A percentile compares a stretch with the other conserved stretches of the same genome.
These are phyloP conservation scores for Pulveroboletus sp. DNA, from an alignment of 768 basidiomycete genomes.

Conservation along the genomic window DNA sequence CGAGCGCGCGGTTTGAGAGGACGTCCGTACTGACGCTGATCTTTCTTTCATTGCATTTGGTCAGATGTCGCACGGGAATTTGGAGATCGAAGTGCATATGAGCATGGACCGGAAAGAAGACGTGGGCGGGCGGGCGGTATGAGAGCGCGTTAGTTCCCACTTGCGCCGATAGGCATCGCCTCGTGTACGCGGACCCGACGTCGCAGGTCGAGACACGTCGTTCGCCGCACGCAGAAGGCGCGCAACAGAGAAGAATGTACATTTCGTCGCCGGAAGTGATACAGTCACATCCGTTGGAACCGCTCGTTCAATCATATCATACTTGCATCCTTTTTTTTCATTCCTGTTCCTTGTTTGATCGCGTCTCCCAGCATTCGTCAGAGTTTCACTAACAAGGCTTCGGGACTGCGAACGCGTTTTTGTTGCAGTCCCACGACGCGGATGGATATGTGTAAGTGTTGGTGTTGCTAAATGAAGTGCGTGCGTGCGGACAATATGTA, in stretches of 20 bases:
- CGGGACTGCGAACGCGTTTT: neutral
- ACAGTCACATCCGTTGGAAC: neutral
- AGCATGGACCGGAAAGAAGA: neutral
- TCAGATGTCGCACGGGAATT: constrained; percentile 2
- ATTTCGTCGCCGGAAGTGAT: neutral
- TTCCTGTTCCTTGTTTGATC: no score
- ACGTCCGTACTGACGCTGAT: neutral
- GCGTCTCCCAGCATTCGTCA: neutral
- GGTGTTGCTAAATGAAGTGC: no score
- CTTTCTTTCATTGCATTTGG: neutral
- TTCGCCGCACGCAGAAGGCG: neutral
- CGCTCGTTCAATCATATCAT: neutral
- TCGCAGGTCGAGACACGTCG: neutral
- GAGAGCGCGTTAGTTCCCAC: neutral
- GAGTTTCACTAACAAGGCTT: no score
- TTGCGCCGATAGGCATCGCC: neutral
- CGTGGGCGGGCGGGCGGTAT: neutral
- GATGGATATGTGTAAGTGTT: no score
- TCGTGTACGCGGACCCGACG: neutral
- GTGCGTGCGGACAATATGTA: no score
- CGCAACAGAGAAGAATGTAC: neutral
- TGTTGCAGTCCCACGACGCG: neutral
- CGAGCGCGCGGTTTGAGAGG: neutral
- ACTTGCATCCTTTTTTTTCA: no score
- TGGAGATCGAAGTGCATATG: constrained; percentile 12